A percentile compares a stretch with the other conserved stretches of the same genome.
Evolutionary conservation across 2,329 filamentous ascomycete species (phyloP).

Genomic region (Colletotrichum sp.): DNA sequence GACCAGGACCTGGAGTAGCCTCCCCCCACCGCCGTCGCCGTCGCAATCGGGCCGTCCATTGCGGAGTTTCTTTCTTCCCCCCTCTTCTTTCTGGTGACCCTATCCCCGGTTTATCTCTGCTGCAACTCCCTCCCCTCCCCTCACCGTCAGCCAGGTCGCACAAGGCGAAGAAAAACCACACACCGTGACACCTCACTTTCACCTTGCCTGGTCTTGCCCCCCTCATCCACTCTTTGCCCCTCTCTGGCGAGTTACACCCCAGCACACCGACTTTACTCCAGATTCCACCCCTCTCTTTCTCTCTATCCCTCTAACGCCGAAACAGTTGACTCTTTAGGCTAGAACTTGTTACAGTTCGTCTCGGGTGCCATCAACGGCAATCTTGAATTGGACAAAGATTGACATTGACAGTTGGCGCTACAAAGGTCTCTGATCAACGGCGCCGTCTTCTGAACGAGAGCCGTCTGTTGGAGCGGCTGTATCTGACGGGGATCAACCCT

Average conservation of each 20-base stretch:
- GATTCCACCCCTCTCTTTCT: background rate
- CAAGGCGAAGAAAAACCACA: background rate
- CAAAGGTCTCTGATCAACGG: background rate
- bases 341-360: background rate
- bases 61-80: background rate
- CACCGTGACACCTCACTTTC: background rate
- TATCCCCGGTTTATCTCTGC: background rate
- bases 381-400: background rate
- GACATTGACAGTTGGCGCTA: background rate
- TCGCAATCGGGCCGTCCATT: background rate
- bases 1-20: background rate
- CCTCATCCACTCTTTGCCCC: background rate
- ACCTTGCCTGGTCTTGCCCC: background rate
- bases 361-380: background rate
- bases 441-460: background rate
- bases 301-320: background rate
- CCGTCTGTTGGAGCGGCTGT: constrained; percentile 12
- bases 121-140: background rate
- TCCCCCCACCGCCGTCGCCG: background rate
- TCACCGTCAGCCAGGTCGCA: background rate
- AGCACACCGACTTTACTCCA: constrained; percentile 1
- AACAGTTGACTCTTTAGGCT: background rate
- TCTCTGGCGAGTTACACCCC: background rate
- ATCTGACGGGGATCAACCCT: background rate
- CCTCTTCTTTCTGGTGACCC: background rate